Base-by-base conservation (phyloP, 2,329 filamentous ascomycete genomes). In the Lizonia empirigonia region DNA sequence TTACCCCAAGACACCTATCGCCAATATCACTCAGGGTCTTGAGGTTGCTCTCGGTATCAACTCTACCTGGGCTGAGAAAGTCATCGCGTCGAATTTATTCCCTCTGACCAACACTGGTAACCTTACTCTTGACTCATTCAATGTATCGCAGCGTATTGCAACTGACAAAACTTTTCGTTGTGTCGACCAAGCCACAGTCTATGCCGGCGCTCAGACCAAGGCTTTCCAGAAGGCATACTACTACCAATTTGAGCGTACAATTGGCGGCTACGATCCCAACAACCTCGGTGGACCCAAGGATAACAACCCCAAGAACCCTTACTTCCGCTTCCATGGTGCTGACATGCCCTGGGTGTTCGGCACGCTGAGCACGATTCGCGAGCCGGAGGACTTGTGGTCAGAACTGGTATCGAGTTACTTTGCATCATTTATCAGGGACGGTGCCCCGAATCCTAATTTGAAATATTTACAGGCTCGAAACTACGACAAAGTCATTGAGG, bases 111-210 rank as follows among this genome's bases (percentile, higher is more conserved):
- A 69, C 19, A 76, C 76, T 0, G 75, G 78, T 3, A 82, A 84
- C 39, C 50, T 76, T 7, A 84, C 82, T 0, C 75, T 82, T 6
- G 78, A 83, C 52, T 74, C 83, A 2, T 85, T 81, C 75, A 84
- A 83, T 53, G 74, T 81, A 26, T 77, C 78, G 16, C 73, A 80
- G 6, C 80, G 80, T 5, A 73, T 85, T 32, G 78, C 81, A 2
- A 85, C 83, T 2, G 83, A 86, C 65, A 80, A 77, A 42, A 78
- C 79, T 7, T 85, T 85, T 74, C 79, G 82, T 49, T 86, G 84
- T 64, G 71, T 82, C 41, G 81, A 84, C 63, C 78, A 85, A 65
- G 82, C 82, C 5, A 85, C 83, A 2, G 79, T 79, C 6, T 80
- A 79, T 60, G 74, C 80, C 0, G 82, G 78, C 2, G 70, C 78